These are phyloP conservation scores for Coprinopsis sp. DNA, from an alignment of 768 basidiomycete genomes.

Conservation along the genomic window DNA sequence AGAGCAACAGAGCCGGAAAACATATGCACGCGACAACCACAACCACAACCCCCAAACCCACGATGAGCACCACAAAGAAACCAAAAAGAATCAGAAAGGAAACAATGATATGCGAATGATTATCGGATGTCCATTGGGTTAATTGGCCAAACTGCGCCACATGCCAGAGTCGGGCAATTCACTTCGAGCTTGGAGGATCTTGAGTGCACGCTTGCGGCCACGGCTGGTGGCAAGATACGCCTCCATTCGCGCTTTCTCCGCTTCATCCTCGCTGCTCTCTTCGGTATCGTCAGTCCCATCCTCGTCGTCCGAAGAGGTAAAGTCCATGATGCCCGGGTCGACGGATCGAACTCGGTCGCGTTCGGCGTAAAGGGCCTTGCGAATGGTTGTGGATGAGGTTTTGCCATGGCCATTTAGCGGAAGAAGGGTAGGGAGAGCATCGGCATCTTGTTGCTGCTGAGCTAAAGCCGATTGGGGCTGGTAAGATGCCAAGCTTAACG, in stretches of 20 bases:
- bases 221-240: constrained; percentile 20
- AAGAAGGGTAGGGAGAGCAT: constrained; percentile 18
- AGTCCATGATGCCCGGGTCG: constrained; percentile 69
- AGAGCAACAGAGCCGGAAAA: too few species aligned
- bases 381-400: constrained; percentile 46
- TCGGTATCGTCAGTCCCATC: constrained; percentile 35
- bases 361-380: constrained; percentile 61
- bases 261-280: constrained; percentile 27
- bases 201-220: constrained; percentile 55
- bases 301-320: constrained; percentile 46
- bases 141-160: constrained; percentile 72
- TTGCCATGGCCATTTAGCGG: constrained; percentile 15
- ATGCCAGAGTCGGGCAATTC: constrained; percentile 67
- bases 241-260: constrained; percentile 10
- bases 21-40: too few species aligned
- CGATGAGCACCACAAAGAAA: not conserved
- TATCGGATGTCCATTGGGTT: too few species aligned
- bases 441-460: constrained; percentile 27
- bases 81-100: not conserved
- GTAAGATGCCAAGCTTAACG: constrained; percentile 54
- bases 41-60: too few species aligned
- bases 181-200: constrained; percentile 66
- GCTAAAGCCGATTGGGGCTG: constrained; percentile 45
- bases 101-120: not conserved
- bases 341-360: constrained; percentile 59